phyloP scores from a whole-genome alignment of 768 basidiomycete species.

The Porphyrellus cyaneotinctus region DNA sequence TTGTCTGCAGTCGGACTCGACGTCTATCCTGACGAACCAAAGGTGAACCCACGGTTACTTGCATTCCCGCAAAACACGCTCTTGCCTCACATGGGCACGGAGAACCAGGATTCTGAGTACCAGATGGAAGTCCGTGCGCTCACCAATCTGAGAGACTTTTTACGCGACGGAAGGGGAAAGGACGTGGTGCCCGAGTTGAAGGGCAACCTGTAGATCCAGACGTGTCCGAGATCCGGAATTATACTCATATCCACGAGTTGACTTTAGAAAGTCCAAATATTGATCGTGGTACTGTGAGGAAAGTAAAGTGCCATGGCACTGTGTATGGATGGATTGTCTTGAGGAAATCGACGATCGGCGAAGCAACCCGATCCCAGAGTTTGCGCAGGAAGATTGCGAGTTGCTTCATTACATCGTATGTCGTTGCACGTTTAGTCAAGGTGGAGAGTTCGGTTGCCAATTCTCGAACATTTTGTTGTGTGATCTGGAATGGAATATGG shows the following conservation, averaged over 20 bases:
- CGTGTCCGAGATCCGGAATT: neutral
- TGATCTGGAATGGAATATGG: no score
- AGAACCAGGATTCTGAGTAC: slow-evolving; percentile 74
- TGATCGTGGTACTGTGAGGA: no score
- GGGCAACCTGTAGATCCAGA: slow-evolving; percentile 12
- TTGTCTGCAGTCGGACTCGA: slow-evolving; percentile 61
- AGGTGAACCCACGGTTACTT: slow-evolving; percentile 72
- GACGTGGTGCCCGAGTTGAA: slow-evolving; percentile 62
- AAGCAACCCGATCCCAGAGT: no score
- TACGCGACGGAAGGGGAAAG: slow-evolving; percentile 57
- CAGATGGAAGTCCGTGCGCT: slow-evolving; percentile 86
- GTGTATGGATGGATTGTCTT: no score
- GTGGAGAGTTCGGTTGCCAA: no score
- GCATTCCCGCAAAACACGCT: slow-evolving; percentile 78
- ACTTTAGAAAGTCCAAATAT: no score
- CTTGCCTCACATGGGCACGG: slow-evolving; percentile 92
- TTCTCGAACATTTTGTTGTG: no score
- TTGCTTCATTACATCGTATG: no score
- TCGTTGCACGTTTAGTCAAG: no score
- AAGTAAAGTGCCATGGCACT: no score
- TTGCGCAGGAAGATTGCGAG: no score
- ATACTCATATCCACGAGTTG: neutral
- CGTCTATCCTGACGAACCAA: slow-evolving; percentile 82
- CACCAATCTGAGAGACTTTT: slow-evolving; percentile 68
- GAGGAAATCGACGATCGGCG: no score